Conservation (phyloP, 768 basidiomycete genomes). For the Lanmaoa rubissima region DNA sequence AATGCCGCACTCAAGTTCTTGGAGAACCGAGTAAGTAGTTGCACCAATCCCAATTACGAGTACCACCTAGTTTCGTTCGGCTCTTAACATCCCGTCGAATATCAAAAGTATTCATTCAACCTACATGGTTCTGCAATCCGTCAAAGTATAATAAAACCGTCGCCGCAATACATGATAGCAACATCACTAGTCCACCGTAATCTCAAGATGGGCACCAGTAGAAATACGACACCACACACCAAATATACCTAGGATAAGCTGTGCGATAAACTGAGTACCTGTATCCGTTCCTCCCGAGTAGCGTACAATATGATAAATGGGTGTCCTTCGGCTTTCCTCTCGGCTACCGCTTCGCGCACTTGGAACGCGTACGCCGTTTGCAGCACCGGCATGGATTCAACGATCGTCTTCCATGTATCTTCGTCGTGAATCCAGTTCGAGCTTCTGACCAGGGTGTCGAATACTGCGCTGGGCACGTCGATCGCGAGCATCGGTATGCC, state of each 20-base stretch:
- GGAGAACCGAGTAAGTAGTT: neutral
- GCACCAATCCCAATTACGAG: neutral
- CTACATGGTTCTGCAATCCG: neutral
- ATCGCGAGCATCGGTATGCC: constrained; percentile 70
- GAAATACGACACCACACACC: neutral
- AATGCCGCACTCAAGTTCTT: neutral
- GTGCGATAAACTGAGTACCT: constrained; percentile 48
- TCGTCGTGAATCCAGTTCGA: constrained; percentile 72
- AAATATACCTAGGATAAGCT: neutral
- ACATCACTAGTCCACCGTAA: neutral
- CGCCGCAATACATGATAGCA: neutral
- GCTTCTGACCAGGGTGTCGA: constrained; percentile 59
- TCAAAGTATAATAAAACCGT: neutral
- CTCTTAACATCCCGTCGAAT: neutral
- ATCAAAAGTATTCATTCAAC: neutral
- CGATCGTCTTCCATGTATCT: constrained; percentile 65
- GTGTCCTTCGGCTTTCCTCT: constrained; percentile 62
- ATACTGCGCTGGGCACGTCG: constrained; percentile 59
- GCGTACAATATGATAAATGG: constrained; percentile 62
- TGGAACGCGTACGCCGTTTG: constrained; percentile 63
- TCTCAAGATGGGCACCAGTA: neutral
- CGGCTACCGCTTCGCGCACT: constrained; percentile 62
- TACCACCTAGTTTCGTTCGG: neutral
- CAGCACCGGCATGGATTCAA: constrained; percentile 52
- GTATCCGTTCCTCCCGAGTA: constrained; percentile 66